Evolutionary conservation across 371 early-diverging fungal species (phyloP).

Genomic region (Mortierella sp.): DNA sequence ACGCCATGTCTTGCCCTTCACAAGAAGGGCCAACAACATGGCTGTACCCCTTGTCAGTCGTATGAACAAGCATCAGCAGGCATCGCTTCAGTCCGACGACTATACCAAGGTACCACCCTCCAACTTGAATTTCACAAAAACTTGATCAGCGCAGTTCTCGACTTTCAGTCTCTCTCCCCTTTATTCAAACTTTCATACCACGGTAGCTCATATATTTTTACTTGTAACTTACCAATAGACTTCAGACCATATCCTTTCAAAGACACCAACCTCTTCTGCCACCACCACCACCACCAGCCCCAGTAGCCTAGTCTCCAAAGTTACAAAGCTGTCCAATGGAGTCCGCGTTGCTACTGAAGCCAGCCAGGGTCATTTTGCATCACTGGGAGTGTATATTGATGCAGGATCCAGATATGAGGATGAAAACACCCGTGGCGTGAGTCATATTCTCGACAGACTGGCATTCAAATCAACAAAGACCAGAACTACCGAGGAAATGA

Average conservation of each 20-base stretch:
- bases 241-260: constrained; percentile 18
- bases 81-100: constrained; percentile 41
- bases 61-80: constrained; percentile 58
- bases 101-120: constrained; percentile 29
- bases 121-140: neutral
- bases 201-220: neutral
- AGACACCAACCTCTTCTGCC: constrained; percentile 8
- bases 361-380: constrained; percentile 90
- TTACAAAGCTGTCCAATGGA: constrained; percentile 90
- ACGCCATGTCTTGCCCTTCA: constrained; percentile 55
- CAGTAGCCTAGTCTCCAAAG: constrained; percentile 43
- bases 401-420: constrained; percentile 92
- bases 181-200: neutral
- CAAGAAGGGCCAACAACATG: constrained; percentile 40
- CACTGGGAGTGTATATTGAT: constrained; percentile 91
- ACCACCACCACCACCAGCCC: constrained; percentile 11
- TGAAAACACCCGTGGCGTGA: constrained; percentile 75
- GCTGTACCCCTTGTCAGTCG: constrained; percentile 42
- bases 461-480: constrained; percentile 91
- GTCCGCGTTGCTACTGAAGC: constrained; percentile 86
- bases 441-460: constrained; percentile 90
- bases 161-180: neutral
- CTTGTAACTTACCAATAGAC: constrained; percentile 7
- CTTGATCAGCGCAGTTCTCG: neutral
- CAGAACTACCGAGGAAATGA: constrained; percentile 76